These are phyloP conservation scores for Carex parvula DNA, from an alignment of 176 grass and related monocot genomes.

Conservation along the genomic window DNA sequence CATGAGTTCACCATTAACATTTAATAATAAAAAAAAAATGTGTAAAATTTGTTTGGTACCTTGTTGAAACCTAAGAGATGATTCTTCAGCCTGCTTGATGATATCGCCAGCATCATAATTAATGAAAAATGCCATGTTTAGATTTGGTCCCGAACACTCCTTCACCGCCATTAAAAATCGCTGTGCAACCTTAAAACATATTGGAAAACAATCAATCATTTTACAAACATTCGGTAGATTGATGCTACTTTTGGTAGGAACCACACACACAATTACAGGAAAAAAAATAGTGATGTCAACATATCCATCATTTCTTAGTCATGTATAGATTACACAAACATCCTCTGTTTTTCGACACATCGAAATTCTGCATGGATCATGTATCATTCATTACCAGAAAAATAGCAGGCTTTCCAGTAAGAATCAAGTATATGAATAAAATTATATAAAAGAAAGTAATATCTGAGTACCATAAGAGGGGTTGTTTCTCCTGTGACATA, in stretches of 20 bases:
- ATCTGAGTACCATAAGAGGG: constrained; percentile 43
- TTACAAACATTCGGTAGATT: not conserved
- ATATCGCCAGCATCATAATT: constrained; percentile 46
- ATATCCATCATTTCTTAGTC: not conserved
- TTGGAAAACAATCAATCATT: not conserved
- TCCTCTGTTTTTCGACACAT: not conserved
- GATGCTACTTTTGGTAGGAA: not conserved
- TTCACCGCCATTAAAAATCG: constrained; percentile 59
- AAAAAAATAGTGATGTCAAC: not conserved
- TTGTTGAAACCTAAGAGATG: constrained; percentile 52
- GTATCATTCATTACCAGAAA: not conserved
- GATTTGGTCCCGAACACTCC: constrained; percentile 35
- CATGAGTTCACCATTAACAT: not conserved
- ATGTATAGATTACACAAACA: not conserved
- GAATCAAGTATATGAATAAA: not conserved
- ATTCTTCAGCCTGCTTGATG: constrained; percentile 60
- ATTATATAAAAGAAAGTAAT: not conserved
- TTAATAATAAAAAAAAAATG: not conserved
- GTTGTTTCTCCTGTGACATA: constrained; percentile 59
- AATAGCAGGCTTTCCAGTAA: not conserved
- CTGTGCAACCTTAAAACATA: constrained; percentile 44
- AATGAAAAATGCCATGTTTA: constrained; percentile 84
- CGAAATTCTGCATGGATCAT: not conserved
- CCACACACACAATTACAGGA: not conserved
- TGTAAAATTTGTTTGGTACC: constrained; percentile 31